Base-by-base conservation (phyloP, 768 basidiomycete genomes). In the Lactarius trivialis region DNA sequence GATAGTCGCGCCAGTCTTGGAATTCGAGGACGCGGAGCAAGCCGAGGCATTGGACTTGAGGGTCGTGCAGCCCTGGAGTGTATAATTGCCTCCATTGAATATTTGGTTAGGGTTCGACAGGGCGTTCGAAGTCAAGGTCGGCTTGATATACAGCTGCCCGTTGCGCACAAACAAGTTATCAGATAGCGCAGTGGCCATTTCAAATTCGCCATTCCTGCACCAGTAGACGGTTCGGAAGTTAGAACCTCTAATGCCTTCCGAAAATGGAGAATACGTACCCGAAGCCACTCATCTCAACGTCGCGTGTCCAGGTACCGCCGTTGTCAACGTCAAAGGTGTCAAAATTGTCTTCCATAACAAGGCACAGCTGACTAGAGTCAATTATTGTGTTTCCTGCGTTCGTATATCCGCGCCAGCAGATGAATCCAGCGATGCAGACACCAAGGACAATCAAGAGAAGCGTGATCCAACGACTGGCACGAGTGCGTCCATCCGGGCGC, bases 251-350 rank as follows among this genome's bases (percentile, higher is more conserved):
- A 21, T 17, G 15, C 33, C 49, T 33, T 56, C 50, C 53, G 63
- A 51, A 57, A 21, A 1, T n/a, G n/a, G 58, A 51, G 9, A 43
- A 63, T 30, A 67, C 71, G 39, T 43, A 72, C 72, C 81, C 82
- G 63, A 76, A 84, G 0, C 85, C 85, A 51, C 81, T 79, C 49
- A 85, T 70, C 65, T 80, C 77, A 56, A 84, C 76, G 43, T 85
- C 82, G 5, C 72, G 71, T 15, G 74, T 70, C 81, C 84, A 84
- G 37, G 66, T 73, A 6, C 54, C 54, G 19, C 67, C 61, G 21
- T 58, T 54, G 43, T 69, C 71, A 2, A 76, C 68, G 69, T 83
- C 76, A 64, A 84, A 71, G n/a, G 69, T 73, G 39, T 67, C 70
- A 60, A 85, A 85, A 54, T 80, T 71, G 32, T 86, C 84, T 15